Percentiles rank a stretch among this genome's conserved stretches.
phyloP scores from a whole-genome alignment of 345 rosid species.

The Mallotus nudiflorus region DNA sequence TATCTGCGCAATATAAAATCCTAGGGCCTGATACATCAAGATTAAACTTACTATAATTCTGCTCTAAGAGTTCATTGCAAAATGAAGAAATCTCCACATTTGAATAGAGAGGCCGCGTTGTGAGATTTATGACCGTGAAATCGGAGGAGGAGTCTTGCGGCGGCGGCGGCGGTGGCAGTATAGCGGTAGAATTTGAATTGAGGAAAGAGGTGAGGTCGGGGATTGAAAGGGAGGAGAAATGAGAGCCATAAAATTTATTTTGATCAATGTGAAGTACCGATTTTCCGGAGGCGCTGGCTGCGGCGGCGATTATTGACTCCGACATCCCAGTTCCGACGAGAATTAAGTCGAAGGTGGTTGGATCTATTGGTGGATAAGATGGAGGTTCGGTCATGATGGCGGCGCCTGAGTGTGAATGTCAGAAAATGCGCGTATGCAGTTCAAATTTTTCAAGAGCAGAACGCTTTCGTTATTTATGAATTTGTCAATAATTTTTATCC shows the following conservation, averaged over 20 bases:
- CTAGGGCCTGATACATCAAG: slow-evolving; percentile 76
- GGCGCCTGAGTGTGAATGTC: background rate
- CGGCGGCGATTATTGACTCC: slow-evolving; percentile 71
- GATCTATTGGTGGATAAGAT: slow-evolving; percentile 70
- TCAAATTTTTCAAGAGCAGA: too few relatives aligned
- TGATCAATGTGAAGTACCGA: slow-evolving; percentile 89
- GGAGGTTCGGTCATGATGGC: slow-evolving; percentile 48
- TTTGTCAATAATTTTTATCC: too few relatives aligned
- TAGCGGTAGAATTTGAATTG: slow-evolving; percentile 39
- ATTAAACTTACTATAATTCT: slow-evolving; percentile 47
- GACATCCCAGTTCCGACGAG: slow-evolving; percentile 76
- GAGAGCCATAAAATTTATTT: slow-evolving; percentile 86
- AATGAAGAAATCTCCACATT: slow-evolving; percentile 54
- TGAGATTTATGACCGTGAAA: slow-evolving; percentile 29
- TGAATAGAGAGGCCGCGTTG: slow-evolving; percentile 53
- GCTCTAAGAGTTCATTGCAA: slow-evolving; percentile 41
- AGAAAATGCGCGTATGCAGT: too few relatives aligned
- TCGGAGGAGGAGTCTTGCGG: slow-evolving; percentile 11
- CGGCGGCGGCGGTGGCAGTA: slow-evolving; percentile 25
- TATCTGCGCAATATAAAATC: slow-evolving; percentile 72
- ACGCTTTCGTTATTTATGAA: too few relatives aligned
- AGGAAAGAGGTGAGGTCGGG: slow-evolving; percentile 69
- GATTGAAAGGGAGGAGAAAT: slow-evolving; percentile 68
- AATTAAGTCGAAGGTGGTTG: slow-evolving; percentile 62
- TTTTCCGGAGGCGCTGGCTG: slow-evolving; percentile 62